These are phyloP conservation scores for Coniosporium apollinis DNA, from an alignment of 495 filamentous ascomycete species.

Conservation along the genomic window DNA sequence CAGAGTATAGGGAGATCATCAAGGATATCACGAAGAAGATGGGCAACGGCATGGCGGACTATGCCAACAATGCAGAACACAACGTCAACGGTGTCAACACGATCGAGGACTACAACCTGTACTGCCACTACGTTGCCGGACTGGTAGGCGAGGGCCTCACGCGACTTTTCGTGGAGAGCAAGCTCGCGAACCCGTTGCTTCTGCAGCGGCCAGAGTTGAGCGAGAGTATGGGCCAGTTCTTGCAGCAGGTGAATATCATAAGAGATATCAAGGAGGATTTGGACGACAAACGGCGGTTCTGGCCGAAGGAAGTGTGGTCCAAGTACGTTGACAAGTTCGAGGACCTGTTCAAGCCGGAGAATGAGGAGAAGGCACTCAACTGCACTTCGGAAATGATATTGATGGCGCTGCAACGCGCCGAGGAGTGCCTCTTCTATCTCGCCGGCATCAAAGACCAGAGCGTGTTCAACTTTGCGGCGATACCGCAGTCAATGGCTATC, in stretches of 20 bases:
- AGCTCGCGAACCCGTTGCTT: constrained; percentile 73
- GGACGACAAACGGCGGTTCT: constrained; percentile 75
- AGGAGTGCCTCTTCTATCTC: constrained; percentile 94
- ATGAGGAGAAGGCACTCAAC: constrained; percentile 63
- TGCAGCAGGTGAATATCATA: constrained; percentile 98
- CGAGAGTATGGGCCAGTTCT: constrained; percentile 91
- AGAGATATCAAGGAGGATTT: constrained; percentile 84
- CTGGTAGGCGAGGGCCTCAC: constrained; percentile 89
- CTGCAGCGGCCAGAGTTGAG: constrained; percentile 61
- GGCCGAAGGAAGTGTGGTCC: constrained; percentile 89
- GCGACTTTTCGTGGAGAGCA: constrained; percentile 73
- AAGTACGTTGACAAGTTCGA: constrained; percentile 83
- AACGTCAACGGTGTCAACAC: constrained; percentile 68
- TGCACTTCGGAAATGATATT: constrained; percentile 92
- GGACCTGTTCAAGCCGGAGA: constrained; percentile 70
- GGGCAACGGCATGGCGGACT: constrained; percentile 98
- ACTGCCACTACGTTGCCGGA: constrained; percentile 97
- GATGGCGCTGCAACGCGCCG: constrained; percentile 68
- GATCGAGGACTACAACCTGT: constrained; percentile 75
- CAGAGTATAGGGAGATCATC: constrained; percentile 68
- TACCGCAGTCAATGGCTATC: constrained; percentile 97
- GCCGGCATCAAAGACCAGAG: constrained; percentile 90
- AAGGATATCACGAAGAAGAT: constrained; percentile 89
- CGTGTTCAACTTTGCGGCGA: constrained; percentile 99
- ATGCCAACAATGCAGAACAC: constrained; percentile 61